These are phyloP conservation scores for Cystofilobasidium bisporidii DNA, from an alignment of 768 basidiomycete species.

Conservation along the genomic window DNA sequence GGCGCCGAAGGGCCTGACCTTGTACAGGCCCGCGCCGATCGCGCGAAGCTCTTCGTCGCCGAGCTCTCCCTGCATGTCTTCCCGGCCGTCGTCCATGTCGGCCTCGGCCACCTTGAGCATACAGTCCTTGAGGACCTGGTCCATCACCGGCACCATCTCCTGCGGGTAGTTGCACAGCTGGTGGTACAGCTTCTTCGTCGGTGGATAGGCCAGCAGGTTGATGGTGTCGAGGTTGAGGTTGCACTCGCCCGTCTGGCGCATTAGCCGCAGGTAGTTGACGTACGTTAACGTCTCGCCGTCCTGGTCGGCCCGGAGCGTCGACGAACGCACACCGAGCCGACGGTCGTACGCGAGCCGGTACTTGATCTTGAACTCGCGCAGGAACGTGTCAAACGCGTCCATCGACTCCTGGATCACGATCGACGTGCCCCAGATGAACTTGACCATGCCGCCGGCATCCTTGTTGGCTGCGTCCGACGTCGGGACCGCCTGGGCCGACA, in stretches of 20 bases:
- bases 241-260: constrained; percentile 76
- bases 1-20: constrained; percentile 83
- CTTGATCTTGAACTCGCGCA: constrained; percentile 86
- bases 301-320: constrained; percentile 42
- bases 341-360: constrained; percentile 65
- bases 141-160: constrained; percentile 94
- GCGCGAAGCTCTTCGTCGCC: constrained; percentile 81
- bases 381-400: constrained; percentile 77
- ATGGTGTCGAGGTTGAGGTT: constrained; percentile 82
- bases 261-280: constrained; percentile 66
- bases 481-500: constrained; percentile 15
- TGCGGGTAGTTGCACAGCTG: constrained; percentile 91
- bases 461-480: constrained; percentile 30
- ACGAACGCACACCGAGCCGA: constrained; percentile 39
- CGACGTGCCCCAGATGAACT: constrained; percentile 93
- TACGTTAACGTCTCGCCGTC: constrained; percentile 51
- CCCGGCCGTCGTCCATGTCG: constrained; percentile 54
- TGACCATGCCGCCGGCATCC: constrained; percentile 66
- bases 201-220: constrained; percentile 78
- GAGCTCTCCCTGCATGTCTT: constrained; percentile 64
- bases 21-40: constrained; percentile 78
- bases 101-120: constrained; percentile 79
- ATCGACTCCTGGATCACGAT: constrained; percentile 86
- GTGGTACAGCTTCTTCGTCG: constrained; percentile 66
- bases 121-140: constrained; percentile 85